A percentile compares a stretch with the other conserved stretches of the same genome.
Evolutionary conservation across 129 eudicot genomes (phyloP).

Genomic region (Calendula officinalis): DNA sequence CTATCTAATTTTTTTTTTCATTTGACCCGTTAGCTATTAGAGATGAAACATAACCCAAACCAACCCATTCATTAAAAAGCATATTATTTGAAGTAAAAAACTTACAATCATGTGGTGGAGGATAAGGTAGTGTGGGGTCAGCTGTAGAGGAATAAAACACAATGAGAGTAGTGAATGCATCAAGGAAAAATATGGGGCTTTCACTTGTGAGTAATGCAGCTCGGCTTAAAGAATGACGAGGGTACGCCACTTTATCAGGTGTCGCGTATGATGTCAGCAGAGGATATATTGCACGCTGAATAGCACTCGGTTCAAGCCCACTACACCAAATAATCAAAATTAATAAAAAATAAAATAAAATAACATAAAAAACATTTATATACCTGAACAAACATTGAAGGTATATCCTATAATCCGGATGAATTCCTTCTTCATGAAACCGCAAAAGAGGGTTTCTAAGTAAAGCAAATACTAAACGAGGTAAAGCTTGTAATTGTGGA

Average conservation of each 20-base stretch:
- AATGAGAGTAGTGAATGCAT: conserved; percentile 86
- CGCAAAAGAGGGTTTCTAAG: conserved; percentile 86
- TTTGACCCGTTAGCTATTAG: background rate
- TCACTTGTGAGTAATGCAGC: conserved; percentile 95
- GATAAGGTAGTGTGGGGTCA: conserved; percentile 85
- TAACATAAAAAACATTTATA: background rate
- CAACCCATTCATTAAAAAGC: background rate
- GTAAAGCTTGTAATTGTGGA: conserved; percentile 88
- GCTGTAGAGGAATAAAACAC: conserved; percentile 94
- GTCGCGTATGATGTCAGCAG: conserved; percentile 69
- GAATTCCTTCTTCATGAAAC: conserved; percentile 97
- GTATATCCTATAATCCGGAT: conserved; percentile 93
- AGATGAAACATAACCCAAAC: background rate
- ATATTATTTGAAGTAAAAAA: background rate
- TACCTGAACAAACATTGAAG: conserved; percentile 98
- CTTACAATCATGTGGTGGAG: conserved; percentile 99
- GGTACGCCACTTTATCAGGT: conserved; percentile 91
- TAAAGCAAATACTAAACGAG: conserved; percentile 89
- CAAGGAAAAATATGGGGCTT: conserved; percentile 94
- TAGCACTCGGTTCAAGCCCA: conserved; percentile 92
- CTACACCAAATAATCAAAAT: conserved; percentile 48
- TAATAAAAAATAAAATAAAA: background rate
- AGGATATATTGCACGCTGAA: conserved; percentile 88
- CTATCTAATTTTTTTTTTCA: background rate
- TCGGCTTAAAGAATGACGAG: conserved; percentile 97